Conservation (phyloP, 2,329 filamentous ascomycete genomes). For the Fusarium humuli region DNA sequence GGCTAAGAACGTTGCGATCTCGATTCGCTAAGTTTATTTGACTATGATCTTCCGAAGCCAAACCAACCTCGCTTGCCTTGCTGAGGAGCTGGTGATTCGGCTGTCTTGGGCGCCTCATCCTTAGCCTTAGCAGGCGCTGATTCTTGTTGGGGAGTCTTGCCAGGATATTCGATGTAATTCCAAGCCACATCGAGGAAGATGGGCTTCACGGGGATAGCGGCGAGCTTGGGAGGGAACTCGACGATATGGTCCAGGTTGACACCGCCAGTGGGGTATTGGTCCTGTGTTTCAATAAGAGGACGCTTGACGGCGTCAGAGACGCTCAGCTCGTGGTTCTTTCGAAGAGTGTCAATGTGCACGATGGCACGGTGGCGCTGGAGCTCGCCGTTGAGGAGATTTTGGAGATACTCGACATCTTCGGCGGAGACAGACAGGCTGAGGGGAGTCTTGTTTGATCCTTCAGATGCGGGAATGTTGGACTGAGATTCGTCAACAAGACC, state of each 20-base stretch:
- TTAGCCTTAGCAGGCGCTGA: slow-evolving; percentile 42
- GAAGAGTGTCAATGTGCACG: slow-evolving; percentile 80
- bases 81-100: slow-evolving; percentile 50
- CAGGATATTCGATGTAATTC: slow-evolving; percentile 96
- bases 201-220: slow-evolving; percentile 90
- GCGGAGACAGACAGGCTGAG: slow-evolving; percentile 76
- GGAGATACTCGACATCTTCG: slow-evolving; percentile 69
- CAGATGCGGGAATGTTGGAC: slow-evolving; percentile 57
- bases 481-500: slow-evolving; percentile 69
- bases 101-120: slow-evolving; percentile 44
- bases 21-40: slow-evolving; percentile 32
- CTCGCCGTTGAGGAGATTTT: slow-evolving; percentile 73
- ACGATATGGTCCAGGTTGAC: slow-evolving; percentile 85
- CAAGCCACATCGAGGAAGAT: slow-evolving; percentile 96
- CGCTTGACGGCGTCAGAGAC: slow-evolving; percentile 36
- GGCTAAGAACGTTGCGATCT: slow-evolving; percentile 24
- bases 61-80: slow-evolving; percentile 79
- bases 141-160: slow-evolving; percentile 57
- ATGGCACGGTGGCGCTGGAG: slow-evolving; percentile 86
- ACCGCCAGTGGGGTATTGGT: slow-evolving; percentile 77
- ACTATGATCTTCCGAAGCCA: slow-evolving; percentile 70
- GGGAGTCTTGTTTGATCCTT: slow-evolving; percentile 54
- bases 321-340: slow-evolving; percentile 61
- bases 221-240: slow-evolving; percentile 84
- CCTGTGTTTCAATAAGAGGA: slow-evolving; percentile 79